Evolutionary conservation across 441 rosid genomes (phyloP).

Genomic region (Iberis amara): DNA sequence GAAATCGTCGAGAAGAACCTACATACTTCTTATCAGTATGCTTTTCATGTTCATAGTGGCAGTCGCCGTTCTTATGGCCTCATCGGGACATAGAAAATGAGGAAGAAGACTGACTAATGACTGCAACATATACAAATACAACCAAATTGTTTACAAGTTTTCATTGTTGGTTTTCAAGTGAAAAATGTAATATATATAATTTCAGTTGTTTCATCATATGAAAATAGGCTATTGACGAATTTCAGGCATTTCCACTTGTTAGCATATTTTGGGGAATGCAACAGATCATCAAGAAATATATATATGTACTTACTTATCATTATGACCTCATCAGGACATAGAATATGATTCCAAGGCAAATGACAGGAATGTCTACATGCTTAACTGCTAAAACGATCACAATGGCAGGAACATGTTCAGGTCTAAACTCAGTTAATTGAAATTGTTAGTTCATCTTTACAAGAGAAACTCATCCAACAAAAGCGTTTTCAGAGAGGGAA

Average conservation of each 20-base stretch:
- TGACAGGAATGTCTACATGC: neutral
- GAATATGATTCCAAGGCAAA: slow-evolving; percentile 39
- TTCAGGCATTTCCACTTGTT: neutral
- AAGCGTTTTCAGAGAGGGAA: slow-evolving; percentile 46
- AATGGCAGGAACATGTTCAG: neutral
- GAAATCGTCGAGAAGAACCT: slow-evolving; percentile 67
- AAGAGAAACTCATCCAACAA: too few relatives aligned
- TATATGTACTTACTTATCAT: slow-evolving; percentile 51
- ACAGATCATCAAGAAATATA: slow-evolving; percentile 70
- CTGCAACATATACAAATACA: too few relatives aligned
- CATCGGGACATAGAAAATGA: slow-evolving; percentile 72
- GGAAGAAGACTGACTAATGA: too few relatives aligned
- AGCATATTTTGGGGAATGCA: slow-evolving; percentile 38
- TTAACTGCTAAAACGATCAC: slow-evolving; percentile 1
- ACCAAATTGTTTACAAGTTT: too few relatives aligned
- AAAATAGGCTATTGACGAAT: too few relatives aligned
- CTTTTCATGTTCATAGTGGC: slow-evolving; percentile 65
- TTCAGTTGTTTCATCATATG: too few relatives aligned
- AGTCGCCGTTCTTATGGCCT: slow-evolving; percentile 72
- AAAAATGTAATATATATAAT: too few relatives aligned
- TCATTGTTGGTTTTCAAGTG: too few relatives aligned
- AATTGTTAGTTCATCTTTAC: too few relatives aligned
- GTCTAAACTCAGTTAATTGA: too few relatives aligned
- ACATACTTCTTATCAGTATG: slow-evolving; percentile 55
- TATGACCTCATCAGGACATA: slow-evolving; percentile 73